Base-by-base conservation (phyloP, 202 grass and related monocot species). In the Digitaria exilis region DNA sequence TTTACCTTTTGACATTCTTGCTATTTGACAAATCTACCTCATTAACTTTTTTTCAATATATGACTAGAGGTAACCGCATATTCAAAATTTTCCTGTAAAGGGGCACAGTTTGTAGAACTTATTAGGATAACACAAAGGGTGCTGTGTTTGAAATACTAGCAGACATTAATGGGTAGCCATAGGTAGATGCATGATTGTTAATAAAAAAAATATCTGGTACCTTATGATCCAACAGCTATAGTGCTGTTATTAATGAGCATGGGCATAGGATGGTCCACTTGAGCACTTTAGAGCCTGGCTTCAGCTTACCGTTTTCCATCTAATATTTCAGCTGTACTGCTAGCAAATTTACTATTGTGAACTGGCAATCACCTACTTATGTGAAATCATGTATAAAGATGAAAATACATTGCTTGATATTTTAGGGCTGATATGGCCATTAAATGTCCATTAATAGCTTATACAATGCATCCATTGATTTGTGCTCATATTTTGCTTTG, bases 161-260 rank as follows among this genome's bases (percentile, higher is more conserved):
- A 75, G 59, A 65, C 42, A 84, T 65, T 41, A 32, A 58, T 25
- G 25, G 32, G 56, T 19, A 72, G 58, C 35, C 41, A 45, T 57
- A 66, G 24, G 35, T 78, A 29, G 25, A 19, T 26, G 42, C 5
- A 18, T 42, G 39, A 19, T 72, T 88, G 21, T 73, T 22, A 22
- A 41, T 19, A 60, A 59, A 31, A 59, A 31, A 73, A 72, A 2
- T 66, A 65, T 77, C 41, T 22, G 37, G 3, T 25, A 48, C 48
- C 65, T 73, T 86, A 65, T 4, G 7, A 42, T 42, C 39, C 46
- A 66, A 24, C 39, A 82, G 72, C 12, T 10, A 57, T 58, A 43
- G 13, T 35, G 48, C 5, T 73, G 18, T 35, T 49, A 39, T 83
- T 26, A 30, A 63, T 45, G 65, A 83, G 61, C 84, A 84, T 80